Evolutionary conservation across 306 rosid genomes (phyloP).

Genomic region (Prunus kanzakura): DNA sequence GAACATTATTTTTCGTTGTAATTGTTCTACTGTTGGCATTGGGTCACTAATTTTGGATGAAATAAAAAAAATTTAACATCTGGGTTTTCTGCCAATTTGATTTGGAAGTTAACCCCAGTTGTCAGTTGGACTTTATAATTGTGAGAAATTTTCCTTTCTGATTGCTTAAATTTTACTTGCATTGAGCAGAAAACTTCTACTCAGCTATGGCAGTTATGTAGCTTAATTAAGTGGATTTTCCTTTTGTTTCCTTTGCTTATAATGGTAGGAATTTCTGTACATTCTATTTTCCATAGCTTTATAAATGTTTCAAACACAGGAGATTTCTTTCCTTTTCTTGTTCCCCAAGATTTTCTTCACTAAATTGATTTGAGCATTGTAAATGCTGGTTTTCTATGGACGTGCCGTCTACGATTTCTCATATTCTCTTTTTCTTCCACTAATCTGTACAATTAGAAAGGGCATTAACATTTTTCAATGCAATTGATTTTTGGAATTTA

Average conservation of each 20-base stretch:
- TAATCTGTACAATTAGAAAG: not conserved
- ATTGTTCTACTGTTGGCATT: too few species aligned
- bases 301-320: not conserved
- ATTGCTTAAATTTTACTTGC: conserved; percentile 14
- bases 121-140: conserved; percentile 16
- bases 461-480: conserved; percentile 12
- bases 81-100: conserved; percentile 14
- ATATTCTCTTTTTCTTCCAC: not conserved
- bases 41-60: not conserved
- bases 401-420: not conserved
- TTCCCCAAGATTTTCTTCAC: not conserved
- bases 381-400: not conserved
- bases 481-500: conserved; percentile 26
- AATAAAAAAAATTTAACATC: not conserved
- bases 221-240: conserved; percentile 8
- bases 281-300: not conserved
- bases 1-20: too few species aligned
- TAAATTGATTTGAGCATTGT: not conserved
- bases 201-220: conserved; percentile 3
- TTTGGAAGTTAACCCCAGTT: conserved; percentile 5
- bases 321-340: not conserved
- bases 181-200: conserved; percentile 2
- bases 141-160: not conserved
- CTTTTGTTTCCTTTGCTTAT: not conserved
- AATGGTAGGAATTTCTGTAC: conserved; percentile 18